phyloP scores from a whole-genome alignment of 176 grass and related monocot genomes.

The Eragrostis nindensis region DNA sequence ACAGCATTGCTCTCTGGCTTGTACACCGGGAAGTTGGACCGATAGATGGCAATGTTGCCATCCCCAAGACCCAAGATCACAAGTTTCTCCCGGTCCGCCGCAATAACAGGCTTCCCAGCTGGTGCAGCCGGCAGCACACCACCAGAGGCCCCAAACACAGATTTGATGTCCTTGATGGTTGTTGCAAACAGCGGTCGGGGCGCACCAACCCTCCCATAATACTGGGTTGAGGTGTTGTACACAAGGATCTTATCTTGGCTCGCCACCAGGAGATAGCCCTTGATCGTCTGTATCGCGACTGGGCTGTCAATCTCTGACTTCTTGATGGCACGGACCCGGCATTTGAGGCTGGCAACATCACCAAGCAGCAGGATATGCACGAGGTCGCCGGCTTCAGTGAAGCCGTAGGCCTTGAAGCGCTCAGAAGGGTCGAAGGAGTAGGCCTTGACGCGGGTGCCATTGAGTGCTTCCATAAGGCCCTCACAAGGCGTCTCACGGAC shows the following conservation, averaged over 20 bases:
- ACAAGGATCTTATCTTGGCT: conserved; percentile 80
- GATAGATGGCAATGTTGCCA: conserved; percentile 75
- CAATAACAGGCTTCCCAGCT: conserved; percentile 66
- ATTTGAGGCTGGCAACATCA: conserved; percentile 86
- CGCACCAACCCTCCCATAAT: conserved; percentile 74
- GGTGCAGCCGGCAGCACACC: conserved; percentile 7
- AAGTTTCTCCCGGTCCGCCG: conserved; percentile 71
- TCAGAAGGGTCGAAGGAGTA: conserved; percentile 90
- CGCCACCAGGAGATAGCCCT: conserved; percentile 77
- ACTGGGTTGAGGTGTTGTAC: conserved; percentile 94
- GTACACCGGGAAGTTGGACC: conserved; percentile 79
- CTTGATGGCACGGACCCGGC: conserved; percentile 73
- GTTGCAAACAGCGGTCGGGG: conserved; percentile 67
- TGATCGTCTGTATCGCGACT: conserved; percentile 72
- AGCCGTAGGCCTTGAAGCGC: conserved; percentile 87
- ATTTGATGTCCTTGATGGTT: conserved; percentile 76
- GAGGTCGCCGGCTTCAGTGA: conserved; percentile 76
- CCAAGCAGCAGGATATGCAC: conserved; percentile 84
- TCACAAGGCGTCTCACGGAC: conserved; percentile 79
- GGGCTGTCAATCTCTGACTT: conserved; percentile 69
- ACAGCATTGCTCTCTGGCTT: conserved; percentile 83
- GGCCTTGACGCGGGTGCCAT: conserved; percentile 63
- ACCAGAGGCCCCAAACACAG: conserved; percentile 61
- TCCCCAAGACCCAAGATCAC: conserved; percentile 89
- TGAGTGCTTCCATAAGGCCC: conserved; percentile 58